Evolutionary conservation across 257 asterid species (phyloP), one percentile per base, ranked within the genome.

Genomic region (Cynanchum wilfordii): DNA sequence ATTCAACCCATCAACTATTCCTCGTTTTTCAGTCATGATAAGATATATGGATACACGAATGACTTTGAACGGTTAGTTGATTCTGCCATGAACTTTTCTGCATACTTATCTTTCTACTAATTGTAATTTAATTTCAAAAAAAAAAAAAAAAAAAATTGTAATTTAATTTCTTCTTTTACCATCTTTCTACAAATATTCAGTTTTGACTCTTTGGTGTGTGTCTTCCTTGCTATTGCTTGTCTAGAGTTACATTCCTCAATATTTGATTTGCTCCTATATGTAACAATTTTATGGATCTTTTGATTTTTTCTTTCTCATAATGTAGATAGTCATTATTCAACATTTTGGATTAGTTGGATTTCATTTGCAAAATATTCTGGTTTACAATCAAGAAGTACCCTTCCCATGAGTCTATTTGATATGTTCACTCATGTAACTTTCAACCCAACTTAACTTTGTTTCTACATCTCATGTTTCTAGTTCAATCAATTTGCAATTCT

Each of bases 61-160:
- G 97, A 91, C 78, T 88, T 91, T 71, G 96, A 91, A 80, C 85
- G 96, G 97, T 89, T 64, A n/a, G 86, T 81, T 51, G 66, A 62
- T 62, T 44, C 51, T 70, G 8, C 51, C n/a, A 51, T 55, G 51
- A 38, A 64, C 56, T 49, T 55, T 25, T 63, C 24, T n/a, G 60
- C 13, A 15, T 52, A 50, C 56, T 50, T 29, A 62, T 42, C 47
- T 42, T 40, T 40, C 45, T 40, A 40, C 45, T 42, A 42, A 42
- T 42, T 42, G 47, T 42, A 42, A 64, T 63, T 33, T 33, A 33
- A 33, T 33, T 33, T n/a, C n/a, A n/a, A n/a, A n/a, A n/a, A n/a
- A n/a, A n/a, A n/a, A n/a, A n/a, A n/a, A n/a, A n/a, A n/a, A n/a
- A n/a, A n/a, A n/a, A n/a, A n/a, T n/a, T 57, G 54, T 44, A 38